A percentile compares a stretch with the other conserved stretches of the same genome.
phyloP scores from a whole-genome alignment of 2,329 filamentous ascomycete species.

The Fusarium piperis region DNA sequence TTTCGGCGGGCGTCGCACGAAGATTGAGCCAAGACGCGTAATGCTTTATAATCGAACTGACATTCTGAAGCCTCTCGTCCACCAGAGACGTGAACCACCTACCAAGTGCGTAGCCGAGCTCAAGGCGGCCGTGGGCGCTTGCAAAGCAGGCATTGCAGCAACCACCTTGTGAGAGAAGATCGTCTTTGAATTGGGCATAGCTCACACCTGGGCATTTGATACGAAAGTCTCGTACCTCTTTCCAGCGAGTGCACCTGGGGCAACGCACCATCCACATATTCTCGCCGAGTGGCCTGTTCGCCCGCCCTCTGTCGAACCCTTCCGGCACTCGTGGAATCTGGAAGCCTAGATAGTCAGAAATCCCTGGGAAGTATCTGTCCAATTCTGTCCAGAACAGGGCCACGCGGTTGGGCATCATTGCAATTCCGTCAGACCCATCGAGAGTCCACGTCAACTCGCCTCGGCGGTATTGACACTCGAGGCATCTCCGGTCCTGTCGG shows the following conservation, averaged over 20 bases:
- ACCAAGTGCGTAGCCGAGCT: not conserved
- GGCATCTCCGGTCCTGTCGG: conserved; percentile 8
- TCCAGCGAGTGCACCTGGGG: conserved; percentile 20
- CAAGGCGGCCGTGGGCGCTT: not conserved
- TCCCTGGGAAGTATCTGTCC: conserved; percentile 23
- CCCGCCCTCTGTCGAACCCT: too few relatives aligned
- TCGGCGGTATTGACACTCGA: conserved; percentile 16
- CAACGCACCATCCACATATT: conserved; percentile 29
- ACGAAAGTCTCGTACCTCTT: conserved; percentile 26
- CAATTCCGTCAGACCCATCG: not conserved
- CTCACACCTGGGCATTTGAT: not conserved
- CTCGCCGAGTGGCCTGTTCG: too few relatives aligned
- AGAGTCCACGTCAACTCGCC: not conserved
- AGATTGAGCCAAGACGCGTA: too few relatives aligned
- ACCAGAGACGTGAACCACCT: not conserved
- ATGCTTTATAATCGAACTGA: too few relatives aligned
- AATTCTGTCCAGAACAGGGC: not conserved
- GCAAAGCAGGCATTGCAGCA: conserved; percentile 21
- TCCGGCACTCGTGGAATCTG: not conserved
- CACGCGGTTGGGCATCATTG: not conserved
- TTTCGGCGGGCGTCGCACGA: too few relatives aligned
- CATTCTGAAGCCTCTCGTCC: accelerated
- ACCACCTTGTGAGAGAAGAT: not conserved
- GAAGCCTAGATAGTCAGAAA: not conserved
- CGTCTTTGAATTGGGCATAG: not conserved